These are phyloP conservation scores for Halophytophthora polymorphica DNA, from an alignment of 352 stramenopile species.

Conservation along the genomic window DNA sequence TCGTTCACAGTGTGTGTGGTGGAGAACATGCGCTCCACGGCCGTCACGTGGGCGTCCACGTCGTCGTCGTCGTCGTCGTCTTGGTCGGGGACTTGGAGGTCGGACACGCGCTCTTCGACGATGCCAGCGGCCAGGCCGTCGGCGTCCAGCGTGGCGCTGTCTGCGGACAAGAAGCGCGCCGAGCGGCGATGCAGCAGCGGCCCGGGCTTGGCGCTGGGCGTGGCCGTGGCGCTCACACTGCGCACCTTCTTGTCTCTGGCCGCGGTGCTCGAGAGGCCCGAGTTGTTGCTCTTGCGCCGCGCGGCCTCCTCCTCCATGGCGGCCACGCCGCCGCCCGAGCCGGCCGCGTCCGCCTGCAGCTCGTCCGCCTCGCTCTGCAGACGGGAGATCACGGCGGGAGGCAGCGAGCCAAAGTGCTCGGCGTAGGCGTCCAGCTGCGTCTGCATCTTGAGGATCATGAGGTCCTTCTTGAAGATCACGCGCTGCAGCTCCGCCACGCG, in stretches of 20 bases:
- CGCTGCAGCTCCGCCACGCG: slow-evolving; percentile 69
- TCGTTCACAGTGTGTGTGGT: neutral
- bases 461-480: slow-evolving; percentile 81
- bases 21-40: neutral
- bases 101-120: neutral
- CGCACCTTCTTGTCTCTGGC: neutral
- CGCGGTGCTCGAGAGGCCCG: too few relatives aligned
- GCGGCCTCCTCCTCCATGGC: slow-evolving; percentile 14
- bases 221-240: slow-evolving; percentile 9
- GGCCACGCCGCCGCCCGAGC: slow-evolving; percentile 10
- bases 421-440: slow-evolving; percentile 63
- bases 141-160: neutral
- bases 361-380: slow-evolving; percentile 21
- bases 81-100: neutral
- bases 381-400: slow-evolving; percentile 26
- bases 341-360: slow-evolving; percentile 6
- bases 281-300: slow-evolving; percentile 4
- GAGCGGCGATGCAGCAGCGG: neutral
- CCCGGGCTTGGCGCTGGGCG: slow-evolving; percentile 5
- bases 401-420: slow-evolving; percentile 46
- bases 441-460: slow-evolving; percentile 80
- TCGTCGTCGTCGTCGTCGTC: neutral
- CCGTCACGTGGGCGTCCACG: neutral
- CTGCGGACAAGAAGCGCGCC: neutral
- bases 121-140: neutral